A percentile compares a stretch with the other conserved stretches of the same genome.
Conservation (phyloP, 257 asterid species). For the Knoxia roxburghii region DNA sequence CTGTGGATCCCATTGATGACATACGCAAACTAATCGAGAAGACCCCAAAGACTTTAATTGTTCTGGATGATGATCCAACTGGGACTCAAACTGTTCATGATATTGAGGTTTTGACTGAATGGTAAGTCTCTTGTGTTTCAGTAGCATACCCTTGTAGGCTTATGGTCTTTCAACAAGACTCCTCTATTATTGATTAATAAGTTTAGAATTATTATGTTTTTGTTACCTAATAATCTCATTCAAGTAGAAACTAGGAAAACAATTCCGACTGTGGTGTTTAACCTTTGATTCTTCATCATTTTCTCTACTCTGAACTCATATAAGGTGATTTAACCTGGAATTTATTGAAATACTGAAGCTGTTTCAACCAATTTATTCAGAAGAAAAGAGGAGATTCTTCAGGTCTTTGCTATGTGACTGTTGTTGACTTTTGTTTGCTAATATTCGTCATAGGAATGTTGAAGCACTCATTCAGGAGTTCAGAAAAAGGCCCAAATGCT, state of each 20-base stretch:
- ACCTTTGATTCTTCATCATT: background rate
- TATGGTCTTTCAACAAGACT: background rate
- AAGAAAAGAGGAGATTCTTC: background rate
- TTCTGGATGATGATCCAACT: conserved; percentile 98
- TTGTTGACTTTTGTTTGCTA: background rate
- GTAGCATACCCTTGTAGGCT: conserved; percentile 6
- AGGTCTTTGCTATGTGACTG: background rate
- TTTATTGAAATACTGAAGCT: too few species aligned
- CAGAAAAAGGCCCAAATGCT: conserved; percentile 64
- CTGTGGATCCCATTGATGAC: conserved; percentile 57
- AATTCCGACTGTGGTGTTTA: background rate
- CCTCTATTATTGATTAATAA: too few species aligned
- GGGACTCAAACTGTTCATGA: conserved; percentile 99
- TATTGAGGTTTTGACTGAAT: conserved; percentile 88
- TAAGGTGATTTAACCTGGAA: background rate
- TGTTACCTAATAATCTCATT: background rate
- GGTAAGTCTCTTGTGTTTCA: conserved; percentile 49
- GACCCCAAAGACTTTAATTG: conserved; percentile 67
- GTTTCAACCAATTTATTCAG: background rate
- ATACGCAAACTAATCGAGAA: conserved; percentile 54
- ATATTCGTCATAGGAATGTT: conserved; percentile 55
- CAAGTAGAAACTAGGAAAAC: background rate
- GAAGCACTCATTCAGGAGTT: conserved; percentile 77
- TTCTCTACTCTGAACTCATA: background rate
- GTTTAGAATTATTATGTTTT: background rate